Evolutionary conservation across 352 stramenopile species (phyloP).

Genomic region (Phytophthora sp.): DNA sequence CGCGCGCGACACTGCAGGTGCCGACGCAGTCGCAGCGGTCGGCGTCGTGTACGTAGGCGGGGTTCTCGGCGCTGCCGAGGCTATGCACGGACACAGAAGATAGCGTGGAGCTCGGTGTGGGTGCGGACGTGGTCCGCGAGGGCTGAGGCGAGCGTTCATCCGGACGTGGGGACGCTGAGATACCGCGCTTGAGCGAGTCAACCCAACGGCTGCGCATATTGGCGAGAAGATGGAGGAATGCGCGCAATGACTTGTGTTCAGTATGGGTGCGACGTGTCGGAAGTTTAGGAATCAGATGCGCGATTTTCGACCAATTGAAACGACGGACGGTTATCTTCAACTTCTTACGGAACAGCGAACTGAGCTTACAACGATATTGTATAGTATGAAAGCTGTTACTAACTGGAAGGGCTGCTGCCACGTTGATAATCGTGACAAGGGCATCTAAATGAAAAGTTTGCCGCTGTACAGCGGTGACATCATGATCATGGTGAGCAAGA

Average conservation of each 20-base stretch:
- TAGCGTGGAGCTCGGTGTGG: conserved; percentile 36
- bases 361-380: too few relatives aligned
- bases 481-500: too few relatives aligned
- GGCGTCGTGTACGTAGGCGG: conserved; percentile 55
- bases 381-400: too few relatives aligned
- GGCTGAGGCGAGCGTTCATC: conserved; percentile 25
- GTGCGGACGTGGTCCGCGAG: conserved; percentile 11
- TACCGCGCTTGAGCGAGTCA: conserved; percentile 70
- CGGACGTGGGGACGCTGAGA: conserved; percentile 45
- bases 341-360: too few relatives aligned
- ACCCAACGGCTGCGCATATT: conserved; percentile 77
- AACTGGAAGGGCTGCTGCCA: too few relatives aligned
- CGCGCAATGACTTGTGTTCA: conserved; percentile 14
- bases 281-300: conserved; percentile 14
- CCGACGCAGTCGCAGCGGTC: conserved; percentile 66
- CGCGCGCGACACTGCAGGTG: conserved; percentile 61
- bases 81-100: conserved; percentile 27
- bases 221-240: conserved; percentile 12
- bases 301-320: conserved; percentile 22
- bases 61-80: conserved; percentile 42
- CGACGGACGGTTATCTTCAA: too few relatives aligned
- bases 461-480: too few relatives aligned
- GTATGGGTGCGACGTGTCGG: conserved; percentile 15
- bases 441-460: too few relatives aligned
- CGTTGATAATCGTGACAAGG: too few relatives aligned